These are phyloP conservation scores for Viola pubescens DNA, from an alignment of 441 rosid genomes.

Conservation along the genomic window DNA sequence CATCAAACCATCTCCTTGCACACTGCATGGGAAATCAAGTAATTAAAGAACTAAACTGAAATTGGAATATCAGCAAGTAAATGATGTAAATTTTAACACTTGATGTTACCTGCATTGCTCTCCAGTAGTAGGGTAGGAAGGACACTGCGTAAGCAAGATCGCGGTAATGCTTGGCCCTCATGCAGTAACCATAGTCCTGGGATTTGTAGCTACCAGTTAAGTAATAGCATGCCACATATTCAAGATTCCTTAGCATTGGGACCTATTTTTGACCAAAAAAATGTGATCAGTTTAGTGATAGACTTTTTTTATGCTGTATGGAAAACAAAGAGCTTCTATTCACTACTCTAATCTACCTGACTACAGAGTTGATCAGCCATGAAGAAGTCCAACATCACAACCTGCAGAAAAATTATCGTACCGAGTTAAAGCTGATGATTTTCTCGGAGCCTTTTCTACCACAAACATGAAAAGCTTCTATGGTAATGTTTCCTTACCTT, in stretches of 20 bases:
- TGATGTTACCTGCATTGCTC: conserved; percentile 89
- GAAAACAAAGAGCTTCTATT: too few relatives aligned
- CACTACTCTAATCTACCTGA: conserved; percentile 41
- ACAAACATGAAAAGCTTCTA: neutral
- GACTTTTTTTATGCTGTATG: neutral
- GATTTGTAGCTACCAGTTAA: conserved; percentile 88
- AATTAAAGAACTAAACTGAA: neutral
- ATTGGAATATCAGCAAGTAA: neutral
- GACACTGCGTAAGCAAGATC: conserved; percentile 97
- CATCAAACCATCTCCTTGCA: conserved; percentile 96
- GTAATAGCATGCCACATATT: conserved; percentile 84
- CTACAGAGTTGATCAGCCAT: conserved; percentile 99
- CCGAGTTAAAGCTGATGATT: conserved; percentile 5
- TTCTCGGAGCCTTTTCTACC: neutral
- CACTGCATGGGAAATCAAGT: conserved; percentile 44
- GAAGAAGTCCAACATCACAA: conserved; percentile 95
- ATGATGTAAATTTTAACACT: conserved; percentile 2
- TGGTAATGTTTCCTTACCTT: conserved; percentile 35
- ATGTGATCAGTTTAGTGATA: conserved; percentile 7
- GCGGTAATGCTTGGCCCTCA: conserved; percentile 59
- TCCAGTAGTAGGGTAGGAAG: conserved; percentile 95
- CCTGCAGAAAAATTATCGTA: conserved; percentile 29
- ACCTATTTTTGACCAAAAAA: conserved; percentile 33
- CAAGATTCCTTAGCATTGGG: conserved; percentile 73
- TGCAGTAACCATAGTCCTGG: conserved; percentile 84